phyloP scores from a whole-genome alignment of 2,329 filamentous ascomycete genomes.

The Ophiocordyceps camponoti-leonardi region DNA sequence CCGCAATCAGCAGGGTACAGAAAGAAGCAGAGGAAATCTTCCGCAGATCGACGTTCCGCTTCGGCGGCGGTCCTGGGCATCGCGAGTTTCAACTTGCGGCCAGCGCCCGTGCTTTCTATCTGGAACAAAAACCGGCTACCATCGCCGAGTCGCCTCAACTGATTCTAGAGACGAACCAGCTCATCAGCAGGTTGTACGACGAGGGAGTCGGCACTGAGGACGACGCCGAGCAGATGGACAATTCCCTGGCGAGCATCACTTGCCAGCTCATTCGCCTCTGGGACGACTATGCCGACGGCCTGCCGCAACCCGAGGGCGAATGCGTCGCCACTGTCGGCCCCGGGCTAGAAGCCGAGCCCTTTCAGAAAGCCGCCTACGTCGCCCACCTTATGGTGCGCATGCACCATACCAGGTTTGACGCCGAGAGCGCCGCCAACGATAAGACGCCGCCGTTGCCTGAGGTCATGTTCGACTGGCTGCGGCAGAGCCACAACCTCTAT shows the following conservation, averaged over 20 bases:
- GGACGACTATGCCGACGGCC: constrained; percentile 32
- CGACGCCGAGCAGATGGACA: constrained; percentile 37
- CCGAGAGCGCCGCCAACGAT: constrained; percentile 16
- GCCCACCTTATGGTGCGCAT: constrained; percentile 62
- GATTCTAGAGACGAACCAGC: constrained; percentile 58
- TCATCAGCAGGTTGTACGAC: constrained; percentile 48
- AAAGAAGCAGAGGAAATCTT: constrained; percentile 39
- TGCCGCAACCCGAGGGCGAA: constrained; percentile 32
- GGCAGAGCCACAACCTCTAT: constrained; percentile 56
- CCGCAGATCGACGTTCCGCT: constrained; percentile 31
- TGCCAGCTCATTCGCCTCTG: constrained; percentile 35
- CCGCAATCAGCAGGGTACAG: constrained; percentile 32
- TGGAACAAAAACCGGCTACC: constrained; percentile 32
- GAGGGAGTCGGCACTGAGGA: constrained; percentile 40
- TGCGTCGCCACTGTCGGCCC: constrained; percentile 48
- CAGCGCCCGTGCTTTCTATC: constrained; percentile 56
- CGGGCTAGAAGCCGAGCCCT: constrained; percentile 39
- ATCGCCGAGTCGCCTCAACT: constrained; percentile 55
- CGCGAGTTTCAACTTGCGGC: constrained; percentile 47
- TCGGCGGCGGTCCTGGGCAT: constrained; percentile 22
- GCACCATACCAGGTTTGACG: constrained; percentile 44
- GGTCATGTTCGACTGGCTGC: constrained; percentile 70
- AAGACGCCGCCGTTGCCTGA: constrained; percentile 47
- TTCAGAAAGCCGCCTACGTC: constrained; percentile 65
- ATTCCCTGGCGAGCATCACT: constrained; percentile 35